Base-by-base conservation (phyloP, 345 rosid species). In the Citrus medica region DNA sequence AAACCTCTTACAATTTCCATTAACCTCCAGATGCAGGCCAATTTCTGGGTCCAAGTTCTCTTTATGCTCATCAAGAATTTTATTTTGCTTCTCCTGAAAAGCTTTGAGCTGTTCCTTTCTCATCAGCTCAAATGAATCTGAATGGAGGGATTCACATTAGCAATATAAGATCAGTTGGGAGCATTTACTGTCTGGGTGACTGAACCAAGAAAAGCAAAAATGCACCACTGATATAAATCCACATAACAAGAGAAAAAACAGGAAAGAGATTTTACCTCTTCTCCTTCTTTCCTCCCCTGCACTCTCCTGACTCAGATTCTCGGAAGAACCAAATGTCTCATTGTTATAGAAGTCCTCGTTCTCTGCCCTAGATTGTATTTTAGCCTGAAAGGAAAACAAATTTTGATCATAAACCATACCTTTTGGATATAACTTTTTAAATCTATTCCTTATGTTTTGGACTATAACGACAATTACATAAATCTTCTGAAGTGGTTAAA, bases 21-120 rank as follows among this genome's bases (percentile, higher is more conserved):
- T 66, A 48, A 68, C 69, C 37, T 63, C 74, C 58, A 48, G 21
- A 28, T 24, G 7, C 24, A 53, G 27, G 51, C 79, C 37, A 48
- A 67, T 24, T n/a, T 71, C 79, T 67, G 75, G 78, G 80, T 83
- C 84, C 79, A 77, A 62, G 55, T 74, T 83, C 73, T 75, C 75
- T 62, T 40, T 74, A 5, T 61, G 76, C 69, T 62, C 80, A 38
- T 67, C 80, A 64, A 46, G 62, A 75, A 63, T 63, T 51, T 28
- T 60, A 32, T 76, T 71, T 67, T 73, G 71, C 73, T 74, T 81
- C 76, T 30, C 74, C 55, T 77, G 83, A 71, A 65, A 42, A 63
- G 77, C 67, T 71, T 48, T 75, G 35, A 71, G 75, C 33, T 82
- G 72, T 14, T 76, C 82, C 71, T 80, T 79, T 78, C 82, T 78